Base-by-base conservation (phyloP, 257 asterid genomes). In the Solanum chiquidenum region DNA sequence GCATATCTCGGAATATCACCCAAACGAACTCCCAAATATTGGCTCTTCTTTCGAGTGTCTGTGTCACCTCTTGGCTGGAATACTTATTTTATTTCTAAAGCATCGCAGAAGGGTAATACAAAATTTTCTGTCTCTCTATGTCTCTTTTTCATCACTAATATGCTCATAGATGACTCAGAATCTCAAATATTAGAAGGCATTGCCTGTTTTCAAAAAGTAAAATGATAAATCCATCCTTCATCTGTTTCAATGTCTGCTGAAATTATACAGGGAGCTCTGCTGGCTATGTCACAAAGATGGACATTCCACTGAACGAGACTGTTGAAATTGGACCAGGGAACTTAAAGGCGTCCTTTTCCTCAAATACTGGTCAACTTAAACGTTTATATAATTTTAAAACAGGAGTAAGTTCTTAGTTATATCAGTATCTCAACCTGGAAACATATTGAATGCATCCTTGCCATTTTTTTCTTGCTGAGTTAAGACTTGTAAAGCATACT, bases 31-130 rank as follows among this genome's bases (percentile, higher is more conserved):
- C 92, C 98, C 77, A 96, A 93, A 84, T 94, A 91, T 88, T 95
- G 97, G 98, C 95, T 96, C 60, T 89, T 89, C 90, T 94, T 96
- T 89, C 90, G 88, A 69, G 98, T 90, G 83, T 90, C 95, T 21
- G 94, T 93, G 88, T 94, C 95, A 31, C 95, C 98, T 83, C 93
- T 96, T 75, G 98, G 97, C 46, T 94, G 95, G 94, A 95, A 89
- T 87, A 94, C 98, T 20, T 95, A 93, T 89, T 92, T 92, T 90
- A 89, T 96, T 88, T 92, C 98, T 60, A 90, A 91, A 90, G 84
- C 88, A 76, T 91, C 96, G 38, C 89, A 88, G 44, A 89, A 87
- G 68, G 95, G 98, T 94, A 33, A 16, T 27, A 44, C 44, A 89
- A 72, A 18, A 66, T 25, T 18, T 58, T 46, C 27, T 12, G 37